phyloP scores from a whole-genome alignment of 2,329 filamentous ascomycete species.

The Torrubiella hemipterigena region DNA sequence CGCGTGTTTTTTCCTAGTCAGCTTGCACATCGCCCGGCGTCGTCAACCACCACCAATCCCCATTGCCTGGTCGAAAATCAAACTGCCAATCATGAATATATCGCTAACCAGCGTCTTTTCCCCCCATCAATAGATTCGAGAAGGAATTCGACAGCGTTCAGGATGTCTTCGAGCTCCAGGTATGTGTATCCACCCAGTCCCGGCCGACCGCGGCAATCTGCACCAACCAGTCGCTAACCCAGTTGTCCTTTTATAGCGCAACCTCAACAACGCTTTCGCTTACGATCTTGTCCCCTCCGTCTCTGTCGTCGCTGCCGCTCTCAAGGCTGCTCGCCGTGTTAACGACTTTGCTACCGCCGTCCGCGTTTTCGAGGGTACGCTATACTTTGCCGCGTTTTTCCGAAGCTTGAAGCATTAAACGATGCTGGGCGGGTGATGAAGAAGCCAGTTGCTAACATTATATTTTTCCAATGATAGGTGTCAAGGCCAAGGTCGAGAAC shows the following conservation, averaged over 20 bases:
- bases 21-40: too few species aligned
- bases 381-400: too few species aligned
- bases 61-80: too few species aligned
- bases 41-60: too few species aligned
- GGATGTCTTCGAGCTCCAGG: conserved; percentile 99
- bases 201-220: conserved; percentile 8
- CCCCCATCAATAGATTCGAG: conserved; percentile 64
- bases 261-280: conserved; percentile 98
- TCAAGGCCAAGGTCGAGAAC: conserved; percentile 99
- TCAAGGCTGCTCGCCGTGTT: conserved; percentile 88
- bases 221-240: conserved; percentile 9
- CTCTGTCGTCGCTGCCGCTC: conserved; percentile 78
- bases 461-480: too few species aligned
- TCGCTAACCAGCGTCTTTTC: too few species aligned
- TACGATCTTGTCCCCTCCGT: conserved; percentile 98
- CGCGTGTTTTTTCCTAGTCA: too few species aligned
- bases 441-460: too few species aligned
- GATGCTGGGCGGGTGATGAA: too few species aligned
- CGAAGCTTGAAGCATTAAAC: too few species aligned
- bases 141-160: conserved; percentile 97
- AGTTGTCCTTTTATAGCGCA: conserved; percentile 41
- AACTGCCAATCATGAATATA: too few species aligned
- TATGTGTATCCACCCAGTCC: conserved; percentile 32
- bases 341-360: conserved; percentile 98
- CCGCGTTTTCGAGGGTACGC: conserved; percentile 92